Base-by-base conservation (phyloP, 2,329 filamentous ascomycete species). In the Ilyonectria destructans region DNA sequence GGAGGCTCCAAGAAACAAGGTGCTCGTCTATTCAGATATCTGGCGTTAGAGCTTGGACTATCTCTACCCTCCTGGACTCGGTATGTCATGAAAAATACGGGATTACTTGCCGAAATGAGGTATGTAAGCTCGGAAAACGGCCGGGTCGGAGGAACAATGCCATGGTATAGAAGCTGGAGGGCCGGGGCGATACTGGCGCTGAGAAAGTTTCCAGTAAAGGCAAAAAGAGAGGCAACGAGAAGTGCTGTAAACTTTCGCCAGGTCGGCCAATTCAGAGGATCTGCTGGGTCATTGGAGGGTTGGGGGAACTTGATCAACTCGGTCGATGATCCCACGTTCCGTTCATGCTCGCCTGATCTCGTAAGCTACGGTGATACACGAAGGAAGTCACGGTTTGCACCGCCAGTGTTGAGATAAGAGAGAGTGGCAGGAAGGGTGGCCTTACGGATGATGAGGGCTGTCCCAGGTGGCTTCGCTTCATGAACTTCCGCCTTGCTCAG, bases 231-330 rank as follows among this genome's bases (percentile, higher is more conserved):
- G 3, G 73, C 75, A 2, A 74, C 69, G 6, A 71, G 2, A 13
- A 83, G 66, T 1, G 78, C 72, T 1, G 71, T 65, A 0, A 75
- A 17, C 62, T 82, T 83, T 4, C 77, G 73, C 80, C 80, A 81
- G 1, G 54, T 40, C 0, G 75, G 54, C 70, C 78, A 81, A 62
- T 81, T 82, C 15, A 83, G 69, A 2, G 81, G 81, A 57, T 83
- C 81, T 6, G 74, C 74, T 6, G 81, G 80, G 48, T 82, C 79
- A 0, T 73, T 46, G 0, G 75, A 59, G 1, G 56, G 56, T 9
- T 52, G 35, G 17, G 59, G 59, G 15, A 49, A 23, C 15, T 49
- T 31, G 46, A 49, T 49, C 4, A 29, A 1, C 12, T 49, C 23
- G 2, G 15, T 23, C 15, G 46, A 7, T 45, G 43, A 29, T 29